These are phyloP conservation scores for Letharia columbiana DNA, from an alignment of 495 filamentous ascomycete species.

Conservation along the genomic window DNA sequence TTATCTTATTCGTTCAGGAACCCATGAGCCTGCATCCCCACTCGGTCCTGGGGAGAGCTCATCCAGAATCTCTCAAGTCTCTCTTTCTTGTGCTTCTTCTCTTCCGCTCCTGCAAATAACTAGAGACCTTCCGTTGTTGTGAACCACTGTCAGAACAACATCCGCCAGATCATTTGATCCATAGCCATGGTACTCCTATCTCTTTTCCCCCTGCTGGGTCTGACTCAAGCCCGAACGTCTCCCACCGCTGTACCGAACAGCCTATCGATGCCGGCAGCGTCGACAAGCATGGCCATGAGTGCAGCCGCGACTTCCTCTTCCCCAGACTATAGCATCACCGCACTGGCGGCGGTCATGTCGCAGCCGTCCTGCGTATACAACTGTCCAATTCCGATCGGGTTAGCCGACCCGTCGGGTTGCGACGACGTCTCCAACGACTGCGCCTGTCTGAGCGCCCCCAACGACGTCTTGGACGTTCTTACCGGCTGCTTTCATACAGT, in stretches of 20 bases:
- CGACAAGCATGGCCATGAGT: neutral
- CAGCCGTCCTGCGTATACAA: constrained; percentile 2
- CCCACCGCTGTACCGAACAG: neutral
- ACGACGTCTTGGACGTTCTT: neutral
- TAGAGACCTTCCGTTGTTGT: neutral
- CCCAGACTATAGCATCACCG: neutral
- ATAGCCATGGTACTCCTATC: neutral
- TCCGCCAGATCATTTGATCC: neutral
- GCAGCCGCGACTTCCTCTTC: neutral
- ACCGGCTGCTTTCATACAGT: neutral
- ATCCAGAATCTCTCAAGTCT: neutral
- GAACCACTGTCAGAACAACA: neutral
- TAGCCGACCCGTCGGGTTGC: neutral
- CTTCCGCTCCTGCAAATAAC: neutral
- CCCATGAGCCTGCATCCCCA: neutral
- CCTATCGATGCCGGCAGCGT: neutral
- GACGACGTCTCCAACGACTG: constrained; percentile 1
- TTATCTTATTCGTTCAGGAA: neutral
- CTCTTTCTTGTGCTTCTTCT: neutral
- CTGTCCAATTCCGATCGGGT: neutral
- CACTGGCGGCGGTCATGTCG: neutral
- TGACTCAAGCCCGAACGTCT: neutral
- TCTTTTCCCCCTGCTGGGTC: neutral
- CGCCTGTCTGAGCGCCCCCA: neutral
- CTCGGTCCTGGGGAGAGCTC: neutral